Evolutionary conservation across 768 basidiomycete species (phyloP), one percentile per base, ranked within the genome.

Genomic region (Lactarius hengduanensis): DNA sequence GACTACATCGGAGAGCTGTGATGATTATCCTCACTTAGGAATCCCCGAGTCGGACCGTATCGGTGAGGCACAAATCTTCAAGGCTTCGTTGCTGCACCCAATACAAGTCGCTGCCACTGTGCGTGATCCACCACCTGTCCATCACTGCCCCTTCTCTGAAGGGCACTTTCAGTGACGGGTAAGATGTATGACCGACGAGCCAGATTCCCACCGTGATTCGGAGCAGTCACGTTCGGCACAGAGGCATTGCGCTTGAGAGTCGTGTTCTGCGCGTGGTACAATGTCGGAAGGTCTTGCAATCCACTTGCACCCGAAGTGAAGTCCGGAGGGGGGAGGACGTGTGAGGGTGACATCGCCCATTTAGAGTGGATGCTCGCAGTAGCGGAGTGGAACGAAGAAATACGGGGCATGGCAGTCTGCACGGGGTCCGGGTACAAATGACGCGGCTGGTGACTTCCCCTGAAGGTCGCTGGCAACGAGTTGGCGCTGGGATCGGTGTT

Each of bases 41-140:
- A 50, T 53, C 13, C 16, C 47, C 50, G 47, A 53, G 50, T 53
- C 50, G 50, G 50, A 26, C 45, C 3, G n/a, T 11, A n/a, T 47
- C 45, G 20, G n/a, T 7, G 34, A 40, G n/a, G 38, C 54, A 11
- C 34, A 41, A 34, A 41, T 16, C 26, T 22, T 57, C 59, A 67
- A 36, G 43, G 34, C 30, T 47, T 59, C 18, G 38, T 40, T 4
- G 66, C 66, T n/a, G 66, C 66, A 22, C 6, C 63, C 32, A 63
- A 59, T 54, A 67, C 62, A 5, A 69, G 63, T 18, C 30, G 57
- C 30, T 36, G 61, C 69, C 66, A 70, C 47, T 65, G 63, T 9
- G 45, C 18, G 22, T 43, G 28, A 43, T 62, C 69, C 34, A 55
- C 22, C 18, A 57, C 43, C 59, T 68, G 57, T 18, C 43, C 58